A percentile compares a stretch with the other conserved stretches of the same genome.
phyloP scores from a whole-genome alignment of 1,284 basidiomycete species.

The Ceratobasidium sp. region DNA sequence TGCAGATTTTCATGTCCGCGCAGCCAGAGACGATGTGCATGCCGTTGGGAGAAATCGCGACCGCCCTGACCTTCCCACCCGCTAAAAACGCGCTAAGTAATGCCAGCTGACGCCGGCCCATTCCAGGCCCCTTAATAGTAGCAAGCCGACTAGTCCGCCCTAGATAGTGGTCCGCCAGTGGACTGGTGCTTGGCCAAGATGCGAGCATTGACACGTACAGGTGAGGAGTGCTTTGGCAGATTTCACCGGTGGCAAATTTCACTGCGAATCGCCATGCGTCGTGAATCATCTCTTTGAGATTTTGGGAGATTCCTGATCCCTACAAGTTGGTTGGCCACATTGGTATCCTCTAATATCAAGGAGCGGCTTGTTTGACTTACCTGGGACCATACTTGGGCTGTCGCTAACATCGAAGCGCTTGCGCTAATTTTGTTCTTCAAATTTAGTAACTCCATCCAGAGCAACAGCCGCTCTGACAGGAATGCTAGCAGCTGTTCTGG shows the following conservation, averaged over 20 bases:
- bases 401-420: neutral
- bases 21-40: neutral
- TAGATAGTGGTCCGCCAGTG: slow-evolving; percentile 15
- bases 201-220: slow-evolving; percentile 13
- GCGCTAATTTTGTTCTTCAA: neutral
- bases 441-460: neutral
- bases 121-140: neutral
- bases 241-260: neutral
- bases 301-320: neutral
- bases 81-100: neutral
- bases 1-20: slow-evolving; percentile 6
- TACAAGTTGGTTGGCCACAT: neutral
- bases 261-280: neutral
- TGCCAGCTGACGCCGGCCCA: neutral
- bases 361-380: neutral
- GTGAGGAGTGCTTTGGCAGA: slow-evolving; percentile 20
- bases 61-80: neutral
- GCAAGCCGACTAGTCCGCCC: neutral
- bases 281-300: neutral
- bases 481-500: neutral
- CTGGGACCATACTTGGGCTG: neutral
- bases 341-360: neutral
- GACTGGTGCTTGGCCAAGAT: neutral
- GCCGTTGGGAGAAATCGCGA: neutral
- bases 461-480: neutral